phyloP scores from a whole-genome alignment of 441 rosid species.

The Pelargonium citronellum region DNA sequence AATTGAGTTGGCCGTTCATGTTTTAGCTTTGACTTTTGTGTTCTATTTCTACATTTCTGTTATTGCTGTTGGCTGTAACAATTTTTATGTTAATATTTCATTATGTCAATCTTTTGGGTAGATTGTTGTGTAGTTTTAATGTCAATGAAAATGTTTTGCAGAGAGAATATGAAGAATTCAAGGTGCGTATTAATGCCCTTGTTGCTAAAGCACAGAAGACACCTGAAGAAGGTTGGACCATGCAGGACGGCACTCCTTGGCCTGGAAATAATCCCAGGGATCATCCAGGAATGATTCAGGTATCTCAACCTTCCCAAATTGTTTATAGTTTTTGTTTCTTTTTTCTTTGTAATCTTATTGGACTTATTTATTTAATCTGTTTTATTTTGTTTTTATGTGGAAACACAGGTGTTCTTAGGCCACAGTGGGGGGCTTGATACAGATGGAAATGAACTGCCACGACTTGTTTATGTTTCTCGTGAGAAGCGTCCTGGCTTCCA shows the following conservation, averaged over 20 bases:
- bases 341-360: not conserved
- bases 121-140: not conserved
- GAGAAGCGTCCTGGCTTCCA: conserved; percentile 95
- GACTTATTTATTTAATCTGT: not conserved
- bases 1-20: not conserved
- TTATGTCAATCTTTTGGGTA: not conserved
- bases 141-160: conserved; percentile 25
- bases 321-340: not conserved
- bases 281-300: conserved; percentile 93
- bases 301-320: not conserved
- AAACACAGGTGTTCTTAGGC: conserved; percentile 73
- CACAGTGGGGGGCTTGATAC: conserved; percentile 70
- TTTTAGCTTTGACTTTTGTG: not conserved
- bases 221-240: conserved; percentile 98
- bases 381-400: not conserved
- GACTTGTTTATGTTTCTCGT: conserved; percentile 49
- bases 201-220: conserved; percentile 85
- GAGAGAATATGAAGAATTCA: conserved; percentile 96
- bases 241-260: conserved; percentile 99
- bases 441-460: conserved; percentile 82
- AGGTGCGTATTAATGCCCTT: conserved; percentile 69
- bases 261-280: conserved; percentile 87
- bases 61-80: not conserved
- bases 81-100: not conserved
- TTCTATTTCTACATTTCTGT: not conserved